Percentiles rank a stretch among this genome's conserved stretches.
Conservation (phyloP, 192 early-diverging fungal genomes). For the Chytriomyces sp. region DNA sequence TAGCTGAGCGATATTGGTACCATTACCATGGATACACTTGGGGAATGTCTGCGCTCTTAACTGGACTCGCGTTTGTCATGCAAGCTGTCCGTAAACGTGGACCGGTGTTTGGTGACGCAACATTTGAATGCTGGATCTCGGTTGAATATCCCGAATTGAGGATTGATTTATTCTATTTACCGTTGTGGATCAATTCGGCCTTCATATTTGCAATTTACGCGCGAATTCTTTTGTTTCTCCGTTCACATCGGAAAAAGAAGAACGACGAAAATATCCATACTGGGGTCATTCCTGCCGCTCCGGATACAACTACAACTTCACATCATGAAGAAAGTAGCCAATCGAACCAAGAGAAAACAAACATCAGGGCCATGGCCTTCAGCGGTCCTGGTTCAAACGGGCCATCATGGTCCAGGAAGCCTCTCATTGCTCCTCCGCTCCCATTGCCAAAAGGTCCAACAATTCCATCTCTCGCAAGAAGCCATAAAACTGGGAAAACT, state of each 20-base stretch:
- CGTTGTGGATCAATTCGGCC: constrained; percentile 5
- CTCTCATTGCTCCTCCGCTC: too few species aligned
- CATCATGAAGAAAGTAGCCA: too few species aligned
- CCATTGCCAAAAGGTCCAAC: too few species aligned
- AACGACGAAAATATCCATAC: not conserved
- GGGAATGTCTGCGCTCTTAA: not conserved
- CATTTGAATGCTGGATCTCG: constrained; percentile 28
- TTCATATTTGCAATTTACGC: not conserved
- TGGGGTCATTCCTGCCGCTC: not conserved
- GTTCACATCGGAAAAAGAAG: not conserved
- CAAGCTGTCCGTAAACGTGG: not conserved
- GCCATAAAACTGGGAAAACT: too few species aligned
- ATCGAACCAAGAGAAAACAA: too few species aligned
- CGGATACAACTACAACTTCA: not conserved
- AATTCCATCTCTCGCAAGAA: too few species aligned
- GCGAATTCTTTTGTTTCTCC: not conserved
- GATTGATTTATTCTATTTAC: constrained; percentile 5
- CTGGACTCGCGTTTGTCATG: not conserved
- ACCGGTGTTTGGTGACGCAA: constrained; percentile 14
- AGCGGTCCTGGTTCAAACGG: too few species aligned
- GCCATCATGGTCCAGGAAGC: too few species aligned
- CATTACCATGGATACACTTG: constrained; percentile 9
- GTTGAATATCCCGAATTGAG: not conserved
- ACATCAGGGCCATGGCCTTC: too few species aligned
- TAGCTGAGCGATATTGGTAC: too few species aligned